phyloP scores from a whole-genome alignment of 2,329 filamentous ascomycete genomes.

The Colletotrichum camelliae region DNA sequence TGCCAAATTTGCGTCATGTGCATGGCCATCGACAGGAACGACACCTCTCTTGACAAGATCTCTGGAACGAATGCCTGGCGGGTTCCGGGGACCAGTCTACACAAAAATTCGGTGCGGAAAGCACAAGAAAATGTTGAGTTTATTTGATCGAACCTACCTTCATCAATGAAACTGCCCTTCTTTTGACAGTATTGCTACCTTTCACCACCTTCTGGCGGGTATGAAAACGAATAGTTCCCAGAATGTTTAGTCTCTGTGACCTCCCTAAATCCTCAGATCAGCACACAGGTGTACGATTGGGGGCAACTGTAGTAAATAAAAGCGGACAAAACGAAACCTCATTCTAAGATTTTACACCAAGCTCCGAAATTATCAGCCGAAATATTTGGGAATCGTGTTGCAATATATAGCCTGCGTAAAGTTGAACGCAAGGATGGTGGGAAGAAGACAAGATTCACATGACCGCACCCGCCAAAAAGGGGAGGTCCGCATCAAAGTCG shows the following conservation, averaged over 20 bases:
- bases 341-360: no score
- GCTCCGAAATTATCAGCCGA: background rate
- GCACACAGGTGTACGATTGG: background rate
- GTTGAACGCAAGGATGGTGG: background rate
- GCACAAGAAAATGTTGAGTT: background rate
- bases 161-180: fast-evolving
- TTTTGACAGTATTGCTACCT: background rate
- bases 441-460: background rate
- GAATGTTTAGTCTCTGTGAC: background rate
- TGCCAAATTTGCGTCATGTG: background rate
- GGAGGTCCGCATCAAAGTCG: background rate
- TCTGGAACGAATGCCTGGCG: background rate
- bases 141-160: background rate
- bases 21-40: background rate
- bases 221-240: background rate
- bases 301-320: background rate
- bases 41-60: background rate
- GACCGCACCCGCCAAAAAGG: background rate
- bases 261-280: background rate
- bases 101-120: background rate
- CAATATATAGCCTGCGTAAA: background rate
- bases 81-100: background rate
- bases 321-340: background rate
- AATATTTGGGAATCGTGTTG: background rate
- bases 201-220: background rate